These are phyloP conservation scores for Cladosporium sp. DNA, from an alignment of 2,329 filamentous ascomycete species.

Conservation along the genomic window DNA sequence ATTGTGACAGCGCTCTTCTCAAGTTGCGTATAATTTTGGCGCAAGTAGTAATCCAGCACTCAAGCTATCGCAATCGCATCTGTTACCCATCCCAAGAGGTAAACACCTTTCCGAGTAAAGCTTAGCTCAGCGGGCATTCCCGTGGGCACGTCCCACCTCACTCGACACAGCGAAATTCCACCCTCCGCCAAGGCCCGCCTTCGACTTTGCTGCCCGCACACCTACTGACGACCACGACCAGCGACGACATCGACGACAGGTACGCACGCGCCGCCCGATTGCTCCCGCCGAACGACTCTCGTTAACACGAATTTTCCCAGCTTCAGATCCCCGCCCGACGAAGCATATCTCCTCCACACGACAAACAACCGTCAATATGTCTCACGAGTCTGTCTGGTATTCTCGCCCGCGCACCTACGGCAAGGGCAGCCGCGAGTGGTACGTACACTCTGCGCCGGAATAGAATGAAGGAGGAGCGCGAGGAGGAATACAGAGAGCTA, in stretches of 20 bases:
- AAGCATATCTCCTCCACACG: conserved; percentile 17
- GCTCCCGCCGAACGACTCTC: conserved; percentile 1
- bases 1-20: neutral
- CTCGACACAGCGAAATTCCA: conserved; percentile 13
- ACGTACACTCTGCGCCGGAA: conserved; percentile 47
- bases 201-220: conserved; percentile 16
- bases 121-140: neutral
- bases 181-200: neutral
- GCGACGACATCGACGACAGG: conserved; percentile 20
- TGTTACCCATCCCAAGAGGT: neutral
- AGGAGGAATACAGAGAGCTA: conserved; percentile 9
- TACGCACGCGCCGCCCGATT: conserved; percentile 18
- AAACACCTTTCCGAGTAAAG: neutral
- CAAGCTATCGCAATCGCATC: neutral
- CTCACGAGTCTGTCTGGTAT: conserved; percentile 98
- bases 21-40: neutral
- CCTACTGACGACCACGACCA: conserved; percentile 13
- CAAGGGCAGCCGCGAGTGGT: conserved; percentile 94
- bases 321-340: conserved; percentile 20
- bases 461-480: conserved; percentile 10
- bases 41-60: neutral
- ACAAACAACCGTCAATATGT: conserved; percentile 61
- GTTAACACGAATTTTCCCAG: conserved; percentile 16
- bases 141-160: conserved; percentile 1
- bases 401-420: conserved; percentile 95